Conservation (phyloP, 331 rosid species). For the Ulmus americana region DNA sequence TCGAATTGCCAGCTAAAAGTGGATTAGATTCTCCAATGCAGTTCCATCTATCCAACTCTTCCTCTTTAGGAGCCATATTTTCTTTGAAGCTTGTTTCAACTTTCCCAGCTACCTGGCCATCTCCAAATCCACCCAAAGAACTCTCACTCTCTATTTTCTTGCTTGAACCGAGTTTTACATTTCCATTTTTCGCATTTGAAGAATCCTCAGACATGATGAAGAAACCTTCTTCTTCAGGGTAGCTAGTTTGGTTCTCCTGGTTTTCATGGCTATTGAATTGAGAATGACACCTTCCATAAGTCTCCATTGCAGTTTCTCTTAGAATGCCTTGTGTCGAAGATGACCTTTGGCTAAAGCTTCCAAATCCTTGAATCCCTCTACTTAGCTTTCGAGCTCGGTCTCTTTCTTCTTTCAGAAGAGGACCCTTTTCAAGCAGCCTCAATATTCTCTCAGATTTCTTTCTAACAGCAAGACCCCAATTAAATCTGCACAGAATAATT, state of each 20-base stretch:
- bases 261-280: constrained; percentile 36
- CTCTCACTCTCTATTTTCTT: constrained; percentile 15
- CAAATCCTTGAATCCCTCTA: constrained; percentile 73
- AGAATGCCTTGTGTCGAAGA: constrained; percentile 37
- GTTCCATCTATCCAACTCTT: constrained; percentile 36
- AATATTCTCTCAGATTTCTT: constrained; percentile 66
- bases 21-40: constrained; percentile 39
- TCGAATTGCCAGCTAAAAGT: constrained; percentile 35
- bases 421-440: constrained; percentile 53
- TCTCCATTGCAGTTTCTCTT: constrained; percentile 38
- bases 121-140: constrained; percentile 18
- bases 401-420: constrained; percentile 66
- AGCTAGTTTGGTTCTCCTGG: constrained; percentile 32
- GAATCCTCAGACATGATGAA: constrained; percentile 16
- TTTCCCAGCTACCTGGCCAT: constrained; percentile 24
- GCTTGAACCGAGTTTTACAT: not conserved
- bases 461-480: constrained; percentile 83
- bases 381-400: constrained; percentile 54
- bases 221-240: constrained; percentile 14
- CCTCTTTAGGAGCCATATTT: constrained; percentile 51
- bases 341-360: constrained; percentile 56
- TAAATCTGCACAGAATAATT: constrained; percentile 47
- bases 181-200: constrained; percentile 9
- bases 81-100: constrained; percentile 45
- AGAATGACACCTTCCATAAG: constrained; percentile 42